A percentile compares a stretch with the other conserved stretches of the same genome.
Conservation (phyloP, 352 stramenopile species). For the Phytophthora syringae region DNA sequence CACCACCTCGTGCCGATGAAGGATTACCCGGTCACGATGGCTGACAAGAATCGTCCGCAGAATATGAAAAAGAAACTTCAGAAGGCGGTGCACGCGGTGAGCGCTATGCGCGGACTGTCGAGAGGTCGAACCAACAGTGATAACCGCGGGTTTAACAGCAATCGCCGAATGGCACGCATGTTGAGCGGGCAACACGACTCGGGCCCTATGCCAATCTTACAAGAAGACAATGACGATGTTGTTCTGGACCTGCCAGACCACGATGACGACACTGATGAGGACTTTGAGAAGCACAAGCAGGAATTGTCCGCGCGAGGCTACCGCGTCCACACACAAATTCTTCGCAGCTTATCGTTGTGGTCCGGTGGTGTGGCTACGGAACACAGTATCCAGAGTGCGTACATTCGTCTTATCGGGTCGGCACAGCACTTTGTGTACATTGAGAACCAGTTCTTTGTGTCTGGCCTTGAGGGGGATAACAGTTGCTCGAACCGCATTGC, state of each 20-base stretch:
- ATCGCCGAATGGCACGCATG: constrained; percentile 44
- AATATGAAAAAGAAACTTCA: constrained; percentile 64
- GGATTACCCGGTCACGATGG: constrained; percentile 47
- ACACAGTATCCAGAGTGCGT: constrained; percentile 90
- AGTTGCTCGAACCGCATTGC: constrained; percentile 83
- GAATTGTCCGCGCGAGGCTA: constrained; percentile 49
- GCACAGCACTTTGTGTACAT: constrained; percentile 94
- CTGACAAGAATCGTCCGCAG: constrained; percentile 47
- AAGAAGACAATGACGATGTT: constrained; percentile 24
- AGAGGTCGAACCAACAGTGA: constrained; percentile 32
- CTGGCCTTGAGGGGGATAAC: constrained; percentile 85
- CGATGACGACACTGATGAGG: constrained; percentile 36
- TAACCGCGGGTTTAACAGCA: constrained; percentile 51
- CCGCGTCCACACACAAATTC: constrained; percentile 65
- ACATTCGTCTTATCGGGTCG: constrained; percentile 87
- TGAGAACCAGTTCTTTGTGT: constrained; percentile 93
- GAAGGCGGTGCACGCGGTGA: constrained; percentile 69
- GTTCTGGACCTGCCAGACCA: constrained; percentile 33
- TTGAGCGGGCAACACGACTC: constrained; percentile 37
- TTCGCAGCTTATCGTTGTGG: constrained; percentile 85
- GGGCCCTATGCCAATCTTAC: constrained; percentile 26
- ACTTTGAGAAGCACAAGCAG: constrained; percentile 39
- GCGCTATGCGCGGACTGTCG: constrained; percentile 47
- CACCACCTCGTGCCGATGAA: constrained; percentile 83
- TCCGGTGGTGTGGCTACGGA: constrained; percentile 81